Evolutionary conservation across 768 basidiomycete species (phyloP).

Genomic region (Termitomyces eurrhizus): DNA sequence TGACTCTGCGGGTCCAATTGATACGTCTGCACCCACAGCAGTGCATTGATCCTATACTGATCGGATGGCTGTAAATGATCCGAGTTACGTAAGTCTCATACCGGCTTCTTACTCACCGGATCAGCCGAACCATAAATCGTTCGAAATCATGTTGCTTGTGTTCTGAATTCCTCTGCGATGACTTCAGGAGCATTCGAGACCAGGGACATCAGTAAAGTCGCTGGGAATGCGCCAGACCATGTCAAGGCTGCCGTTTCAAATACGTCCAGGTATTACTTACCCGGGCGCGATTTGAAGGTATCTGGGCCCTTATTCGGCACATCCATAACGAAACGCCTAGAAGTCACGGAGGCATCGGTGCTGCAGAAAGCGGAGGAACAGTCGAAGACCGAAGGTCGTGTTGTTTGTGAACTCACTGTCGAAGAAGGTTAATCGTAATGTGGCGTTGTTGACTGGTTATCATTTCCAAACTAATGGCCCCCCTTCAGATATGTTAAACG

Average conservation of each 20-base stretch:
- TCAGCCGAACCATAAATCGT: conserved; percentile 8
- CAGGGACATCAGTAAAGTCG: conserved; percentile 19
- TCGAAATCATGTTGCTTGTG: not conserved
- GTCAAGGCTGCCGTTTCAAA: conserved; percentile 23
- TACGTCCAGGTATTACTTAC: conserved; percentile 14
- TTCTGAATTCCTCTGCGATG: not conserved
- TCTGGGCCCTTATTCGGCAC: conserved; percentile 18
- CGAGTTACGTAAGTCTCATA: not conserved
- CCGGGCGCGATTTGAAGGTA: conserved; percentile 2
- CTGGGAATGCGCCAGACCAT: conserved; percentile 27
- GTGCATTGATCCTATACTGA: not conserved
- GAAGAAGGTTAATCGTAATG: conserved; percentile 31
- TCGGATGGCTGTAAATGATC: not conserved
- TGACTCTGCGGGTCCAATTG: not conserved
- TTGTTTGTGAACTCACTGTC: conserved; percentile 41
- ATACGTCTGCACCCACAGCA: not conserved
- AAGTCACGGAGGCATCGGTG: conserved; percentile 39
- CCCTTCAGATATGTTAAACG: conserved; percentile 52
- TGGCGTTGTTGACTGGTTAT: not conserved
- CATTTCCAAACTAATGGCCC: not conserved
- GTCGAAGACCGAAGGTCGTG: conserved; percentile 36
- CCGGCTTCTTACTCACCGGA: conserved; percentile 12
- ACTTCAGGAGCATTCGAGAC: conserved; percentile 6
- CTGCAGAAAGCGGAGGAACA: conserved; percentile 41
- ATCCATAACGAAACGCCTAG: conserved; percentile 16